Percentiles rank a stretch among this genome's conserved stretches.
phyloP scores from a whole-genome alignment of 225 moss, liverwort and hornwort genomes.

The Straminergon stramineum region DNA sequence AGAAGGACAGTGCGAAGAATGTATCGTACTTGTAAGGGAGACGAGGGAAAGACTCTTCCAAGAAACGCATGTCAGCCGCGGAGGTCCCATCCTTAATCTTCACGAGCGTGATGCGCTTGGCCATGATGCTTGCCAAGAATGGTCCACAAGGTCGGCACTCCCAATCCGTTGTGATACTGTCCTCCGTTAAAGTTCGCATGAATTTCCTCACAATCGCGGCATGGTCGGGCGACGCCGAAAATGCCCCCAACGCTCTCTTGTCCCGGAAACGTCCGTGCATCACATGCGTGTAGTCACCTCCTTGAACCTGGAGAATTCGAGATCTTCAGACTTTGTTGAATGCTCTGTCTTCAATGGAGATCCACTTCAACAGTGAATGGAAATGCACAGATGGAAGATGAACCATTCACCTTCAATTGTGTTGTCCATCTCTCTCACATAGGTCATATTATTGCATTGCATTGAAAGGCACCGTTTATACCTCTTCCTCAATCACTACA shows the following conservation, averaged over 20 bases:
- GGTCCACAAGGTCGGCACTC: slow-evolving; percentile 35
- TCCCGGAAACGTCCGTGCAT: slow-evolving; percentile 49
- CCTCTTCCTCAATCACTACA: neutral
- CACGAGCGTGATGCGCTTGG: slow-evolving; percentile 50
- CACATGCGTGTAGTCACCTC: slow-evolving; percentile 50
- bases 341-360: neutral
- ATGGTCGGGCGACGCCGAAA: slow-evolving; percentile 21
- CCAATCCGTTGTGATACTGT: slow-evolving; percentile 44
- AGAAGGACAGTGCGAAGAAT: neutral
- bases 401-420: neutral
- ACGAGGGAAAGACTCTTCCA: slow-evolving; percentile 31
- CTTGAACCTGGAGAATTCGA: slow-evolving; percentile 22
- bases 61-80: slow-evolving; percentile 15
- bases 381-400: neutral
- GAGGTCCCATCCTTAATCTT: slow-evolving; percentile 36
- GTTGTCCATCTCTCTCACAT: neutral
- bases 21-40: slow-evolving; percentile 26
- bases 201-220: slow-evolving; percentile 20
- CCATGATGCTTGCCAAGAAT: slow-evolving; percentile 27
- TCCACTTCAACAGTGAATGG: neutral
- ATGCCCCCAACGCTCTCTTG: slow-evolving; percentile 33
- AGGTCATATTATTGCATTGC: neutral
- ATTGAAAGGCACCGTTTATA: too few relatives aligned
- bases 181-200: slow-evolving; percentile 12
- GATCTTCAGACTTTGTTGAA: neutral